Evolutionary conservation across 2,329 filamentous ascomycete genomes (phyloP).

Genomic region (Beauveria sp.): DNA sequence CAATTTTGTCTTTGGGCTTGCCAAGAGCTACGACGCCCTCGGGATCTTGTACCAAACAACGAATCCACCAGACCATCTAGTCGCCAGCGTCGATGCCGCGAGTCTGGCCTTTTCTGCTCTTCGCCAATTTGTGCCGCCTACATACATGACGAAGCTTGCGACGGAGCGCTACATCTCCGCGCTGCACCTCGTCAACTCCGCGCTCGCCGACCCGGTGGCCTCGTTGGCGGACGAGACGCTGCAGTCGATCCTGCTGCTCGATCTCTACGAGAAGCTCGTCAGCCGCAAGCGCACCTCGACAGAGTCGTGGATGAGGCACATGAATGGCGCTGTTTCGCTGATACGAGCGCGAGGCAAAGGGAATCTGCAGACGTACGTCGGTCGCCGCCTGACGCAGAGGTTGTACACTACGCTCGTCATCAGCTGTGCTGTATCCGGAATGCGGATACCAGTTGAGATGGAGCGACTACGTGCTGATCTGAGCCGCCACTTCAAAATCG

Average conservation of each 20-base stretch:
- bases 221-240: constrained; percentile 14
- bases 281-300: constrained; percentile 9
- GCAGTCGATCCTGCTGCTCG: constrained; percentile 20
- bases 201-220: not conserved
- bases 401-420: constrained; percentile 14
- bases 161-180: constrained; percentile 4
- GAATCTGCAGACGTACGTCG: constrained; percentile 11
- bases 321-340: constrained; percentile 17
- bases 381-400: constrained; percentile 10
- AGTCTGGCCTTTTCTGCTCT: constrained; percentile 17
- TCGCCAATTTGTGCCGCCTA: not conserved
- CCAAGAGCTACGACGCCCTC: constrained; percentile 16
- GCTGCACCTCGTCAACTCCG: constrained; percentile 3
- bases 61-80: constrained; percentile 12
- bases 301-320: constrained; percentile 17
- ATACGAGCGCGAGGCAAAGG: constrained; percentile 13
- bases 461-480: constrained; percentile 8
- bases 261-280: constrained; percentile 22
- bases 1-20: constrained; percentile 18
- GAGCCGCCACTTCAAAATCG: not conserved
- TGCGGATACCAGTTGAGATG: constrained; percentile 13
- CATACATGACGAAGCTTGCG: not conserved
- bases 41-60: constrained; percentile 14
- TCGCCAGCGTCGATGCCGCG: constrained; percentile 19
- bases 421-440: constrained; percentile 9